A percentile compares a stretch with the other conserved stretches of the same genome.
Evolutionary conservation across 2,329 filamentous ascomycete species (phyloP).

Genomic region (Alternaria dauci): DNA sequence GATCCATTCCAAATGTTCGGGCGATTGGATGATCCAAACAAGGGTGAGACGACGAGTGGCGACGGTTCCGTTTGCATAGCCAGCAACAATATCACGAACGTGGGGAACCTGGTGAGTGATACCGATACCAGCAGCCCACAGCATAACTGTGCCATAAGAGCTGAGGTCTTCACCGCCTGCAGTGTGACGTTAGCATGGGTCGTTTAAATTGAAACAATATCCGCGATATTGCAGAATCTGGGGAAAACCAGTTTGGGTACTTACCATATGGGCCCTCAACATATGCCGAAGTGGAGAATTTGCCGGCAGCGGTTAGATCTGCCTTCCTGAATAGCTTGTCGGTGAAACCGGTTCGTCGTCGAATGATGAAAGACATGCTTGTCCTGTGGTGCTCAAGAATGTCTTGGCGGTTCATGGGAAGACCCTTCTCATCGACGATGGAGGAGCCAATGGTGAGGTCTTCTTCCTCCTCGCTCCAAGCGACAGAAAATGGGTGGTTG

Average conservation of each 20-base stretch:
- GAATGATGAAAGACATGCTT: slow-evolving; percentile 82
- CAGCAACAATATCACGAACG: slow-evolving; percentile 69
- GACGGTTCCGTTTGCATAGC: slow-evolving; percentile 72
- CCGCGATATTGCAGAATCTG: slow-evolving; percentile 32
- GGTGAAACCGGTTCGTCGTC: slow-evolving; percentile 88
- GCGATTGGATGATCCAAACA: slow-evolving; percentile 91
- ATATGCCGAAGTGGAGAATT: slow-evolving; percentile 72
- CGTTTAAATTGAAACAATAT: slow-evolving; percentile 32
- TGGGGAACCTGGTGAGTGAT: slow-evolving; percentile 96
- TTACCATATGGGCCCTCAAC: slow-evolving; percentile 85
- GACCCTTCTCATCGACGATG: slow-evolving; percentile 54
- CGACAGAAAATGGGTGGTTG: slow-evolving; percentile 81
- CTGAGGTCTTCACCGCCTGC: slow-evolving; percentile 79
- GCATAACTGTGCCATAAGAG: slow-evolving; percentile 89
- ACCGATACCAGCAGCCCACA: slow-evolving; percentile 91
- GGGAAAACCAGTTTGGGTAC: slow-evolving; percentile 39
- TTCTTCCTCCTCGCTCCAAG: slow-evolving; percentile 74
- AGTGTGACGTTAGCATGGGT: slow-evolving; percentile 40
- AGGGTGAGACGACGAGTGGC: slow-evolving; percentile 84
- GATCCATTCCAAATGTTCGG: slow-evolving; percentile 91
- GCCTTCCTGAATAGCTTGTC: slow-evolving; percentile 79
- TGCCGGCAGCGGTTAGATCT: slow-evolving; percentile 59
- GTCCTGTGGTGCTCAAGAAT: slow-evolving; percentile 60
- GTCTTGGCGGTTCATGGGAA: slow-evolving; percentile 61
- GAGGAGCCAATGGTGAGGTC: slow-evolving; percentile 40